A percentile compares a stretch with the other conserved stretches of the same genome.
phyloP scores from a whole-genome alignment of 129 eudicot genomes.

The Gnaphalium uliginosum region DNA sequence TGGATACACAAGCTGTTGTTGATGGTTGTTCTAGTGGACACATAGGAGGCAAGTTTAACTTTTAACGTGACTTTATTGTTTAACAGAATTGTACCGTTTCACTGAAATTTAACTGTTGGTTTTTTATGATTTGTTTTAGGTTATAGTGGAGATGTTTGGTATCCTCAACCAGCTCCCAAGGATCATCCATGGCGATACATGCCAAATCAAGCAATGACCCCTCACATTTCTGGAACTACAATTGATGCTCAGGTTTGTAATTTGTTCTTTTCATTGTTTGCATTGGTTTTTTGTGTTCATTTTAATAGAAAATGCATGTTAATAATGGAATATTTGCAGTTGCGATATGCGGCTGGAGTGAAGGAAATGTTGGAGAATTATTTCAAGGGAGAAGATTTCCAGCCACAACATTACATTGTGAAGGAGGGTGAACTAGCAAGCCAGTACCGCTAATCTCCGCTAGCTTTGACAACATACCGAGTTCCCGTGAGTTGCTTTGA shows the following conservation, averaged over 20 bases:
- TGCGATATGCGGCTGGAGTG: slow-evolving; percentile 89
- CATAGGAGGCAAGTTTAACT: slow-evolving; percentile 66
- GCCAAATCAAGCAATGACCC: slow-evolving; percentile 99
- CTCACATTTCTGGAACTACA: slow-evolving; percentile 97
- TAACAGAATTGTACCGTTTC: not conserved
- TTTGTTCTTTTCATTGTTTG: not conserved
- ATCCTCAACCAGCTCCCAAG: slow-evolving; percentile 99
- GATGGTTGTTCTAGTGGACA: slow-evolving; percentile 95
- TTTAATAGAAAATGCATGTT: not conserved
- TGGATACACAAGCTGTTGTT: slow-evolving; percentile 99
- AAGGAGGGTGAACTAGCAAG: slow-evolving; percentile 96
- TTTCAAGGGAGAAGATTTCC: slow-evolving; percentile 97
- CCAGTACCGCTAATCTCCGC: slow-evolving; percentile 64
- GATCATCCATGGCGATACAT: slow-evolving; percentile 98
- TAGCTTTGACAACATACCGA: not conserved
- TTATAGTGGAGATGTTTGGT: slow-evolving; percentile 98
- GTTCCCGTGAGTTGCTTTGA: not conserved
- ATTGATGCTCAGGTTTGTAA: slow-evolving; percentile 98
- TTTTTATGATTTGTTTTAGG: slow-evolving; percentile 43
- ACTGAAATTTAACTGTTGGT: not conserved
- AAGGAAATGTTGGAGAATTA: slow-evolving; percentile 94
- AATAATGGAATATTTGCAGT: slow-evolving; percentile 35
- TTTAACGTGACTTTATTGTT: not conserved
- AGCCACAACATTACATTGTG: slow-evolving; percentile 79
- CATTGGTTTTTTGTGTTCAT: not conserved